Evolutionary conservation across 2,329 filamentous ascomycete species (phyloP), one percentile per base, ranked within the genome.

Genomic region (Paraphoma sp.): DNA sequence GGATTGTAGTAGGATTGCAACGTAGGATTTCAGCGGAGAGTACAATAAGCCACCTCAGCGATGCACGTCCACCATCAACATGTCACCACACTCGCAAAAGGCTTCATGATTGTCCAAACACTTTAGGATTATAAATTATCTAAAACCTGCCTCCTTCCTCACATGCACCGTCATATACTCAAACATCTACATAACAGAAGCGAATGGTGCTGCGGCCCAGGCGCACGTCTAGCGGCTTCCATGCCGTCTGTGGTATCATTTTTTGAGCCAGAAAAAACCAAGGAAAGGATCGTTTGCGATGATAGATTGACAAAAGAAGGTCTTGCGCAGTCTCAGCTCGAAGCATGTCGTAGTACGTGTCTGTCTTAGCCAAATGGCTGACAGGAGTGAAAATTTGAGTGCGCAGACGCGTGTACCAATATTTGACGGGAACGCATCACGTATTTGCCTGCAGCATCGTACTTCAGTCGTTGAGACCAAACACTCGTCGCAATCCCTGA

Each of bases 401-500:
- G 5, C 23, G 23, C 23, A 23, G 23, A 23, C 23, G 5, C 2
- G 23, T 23, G 23, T 5, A 5, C 33, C 10, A 36, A 14, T 6
- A 10, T 36, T 36, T 6, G 6, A 4, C 33, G 33, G 3, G 33
- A 36, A 36, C 7, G 14, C 33, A 36, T 10, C 33, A 36, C 14
- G 3, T 14, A 36, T 36, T 36, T 10, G 33, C 33, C 14, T 36
- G 6, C 33, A 42, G 5, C 23, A 42, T n/a, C 10, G 16, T 9
- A 42, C 4, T 78, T 73, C 23, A 87, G 67, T 85, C 83, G 69
- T 85, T 76, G 48, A 87, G 72, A 47, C 82, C 80, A 76, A 92
- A 89, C 73, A 89, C 88, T 72, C 82, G 85, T 72, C 89, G 85
- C 70, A 92, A 75, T 52, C 81, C 78, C 42, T 83, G 82, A 74